phyloP scores from a whole-genome alignment of 2,329 filamentous ascomycete genomes.

The Neofusicoccum kwambonambiense region DNA sequence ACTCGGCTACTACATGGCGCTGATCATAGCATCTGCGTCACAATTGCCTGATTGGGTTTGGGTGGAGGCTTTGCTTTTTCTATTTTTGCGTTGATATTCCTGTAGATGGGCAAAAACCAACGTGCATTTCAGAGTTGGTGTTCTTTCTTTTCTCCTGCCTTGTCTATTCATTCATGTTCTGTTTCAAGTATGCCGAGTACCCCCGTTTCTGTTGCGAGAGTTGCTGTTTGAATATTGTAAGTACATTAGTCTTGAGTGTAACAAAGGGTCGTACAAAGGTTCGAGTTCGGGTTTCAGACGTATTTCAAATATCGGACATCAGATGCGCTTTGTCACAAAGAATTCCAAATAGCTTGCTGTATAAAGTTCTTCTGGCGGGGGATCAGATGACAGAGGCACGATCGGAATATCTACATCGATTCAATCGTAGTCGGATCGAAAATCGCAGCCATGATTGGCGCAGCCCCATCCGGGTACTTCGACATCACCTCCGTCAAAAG shows the following conservation, averaged over 20 bases:
- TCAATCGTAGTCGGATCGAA: not conserved
- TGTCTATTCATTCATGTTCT: not conserved
- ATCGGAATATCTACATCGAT: not conserved
- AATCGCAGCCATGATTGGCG: not conserved
- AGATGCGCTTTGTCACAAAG: not conserved
- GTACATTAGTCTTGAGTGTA: not conserved
- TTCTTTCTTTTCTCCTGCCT: not conserved
- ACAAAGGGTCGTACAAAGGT: not conserved
- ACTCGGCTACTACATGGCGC: conserved; percentile 5
- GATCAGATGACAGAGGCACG: not conserved
- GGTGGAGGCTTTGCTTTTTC: not conserved
- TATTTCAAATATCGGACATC: not conserved
- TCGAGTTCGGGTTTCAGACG: not conserved
- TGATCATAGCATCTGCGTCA: not conserved
- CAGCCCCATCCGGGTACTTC: not conserved
- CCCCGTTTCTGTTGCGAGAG: not conserved
- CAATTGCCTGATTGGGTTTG: not conserved
- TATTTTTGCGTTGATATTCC: not conserved
- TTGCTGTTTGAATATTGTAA: conserved; percentile 1
- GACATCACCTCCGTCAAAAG: not conserved
- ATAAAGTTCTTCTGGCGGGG: not conserved
- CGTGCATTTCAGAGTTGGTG: not conserved
- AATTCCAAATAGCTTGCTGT: not conserved
- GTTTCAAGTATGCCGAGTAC: conserved; percentile 4
- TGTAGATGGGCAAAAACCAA: conserved; percentile 8